Percentiles rank a stretch among this genome's conserved stretches.
phyloP scores from a whole-genome alignment of 192 early-diverging fungal genomes.

The Gryganskiella cystojenkinii region DNA sequence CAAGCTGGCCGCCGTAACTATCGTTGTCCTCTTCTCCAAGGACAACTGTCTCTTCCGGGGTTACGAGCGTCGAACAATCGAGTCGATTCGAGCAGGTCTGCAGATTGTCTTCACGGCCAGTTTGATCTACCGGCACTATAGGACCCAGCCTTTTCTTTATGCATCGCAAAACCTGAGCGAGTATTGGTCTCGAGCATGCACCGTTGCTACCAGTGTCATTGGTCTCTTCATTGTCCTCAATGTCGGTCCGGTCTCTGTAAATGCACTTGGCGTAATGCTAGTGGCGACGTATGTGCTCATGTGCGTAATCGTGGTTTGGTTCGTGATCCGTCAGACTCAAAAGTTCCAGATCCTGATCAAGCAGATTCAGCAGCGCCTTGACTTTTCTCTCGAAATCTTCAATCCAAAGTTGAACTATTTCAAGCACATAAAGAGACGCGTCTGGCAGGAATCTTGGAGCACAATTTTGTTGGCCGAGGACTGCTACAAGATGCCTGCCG shows the following conservation, averaged over 20 bases:
- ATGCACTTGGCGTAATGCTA: slow-evolving; percentile 59
- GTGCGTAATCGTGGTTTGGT: slow-evolving; percentile 54
- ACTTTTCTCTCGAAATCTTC: slow-evolving; percentile 61
- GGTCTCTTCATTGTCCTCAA: slow-evolving; percentile 65
- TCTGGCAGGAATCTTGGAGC: slow-evolving; percentile 81
- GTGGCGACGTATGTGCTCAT: slow-evolving; percentile 50
- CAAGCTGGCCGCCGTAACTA: slow-evolving; percentile 62
- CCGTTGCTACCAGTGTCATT: slow-evolving; percentile 56
- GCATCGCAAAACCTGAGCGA: slow-evolving; percentile 64
- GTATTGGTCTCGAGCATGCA: slow-evolving; percentile 56
- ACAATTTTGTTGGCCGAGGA: slow-evolving; percentile 66
- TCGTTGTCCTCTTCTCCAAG: slow-evolving; percentile 62
- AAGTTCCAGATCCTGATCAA: slow-evolving; percentile 55
- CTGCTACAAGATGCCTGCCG: slow-evolving; percentile 64
- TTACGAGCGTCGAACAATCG: slow-evolving; percentile 57
- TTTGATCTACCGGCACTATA: slow-evolving; percentile 65
- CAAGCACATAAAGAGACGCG: slow-evolving; percentile 59
- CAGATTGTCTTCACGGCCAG: slow-evolving; percentile 61
- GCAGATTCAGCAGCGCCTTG: slow-evolving; percentile 57
- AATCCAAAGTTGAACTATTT: slow-evolving; percentile 53
- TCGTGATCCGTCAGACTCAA: slow-evolving; percentile 52
- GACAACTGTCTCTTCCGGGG: slow-evolving; percentile 70
- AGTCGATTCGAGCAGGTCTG: slow-evolving; percentile 56
- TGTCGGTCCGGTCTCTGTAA: slow-evolving; percentile 50
- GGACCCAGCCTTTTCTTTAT: slow-evolving; percentile 68